Conservation (phyloP, 331 rosid genomes). For the Rosa hybrid region DNA sequence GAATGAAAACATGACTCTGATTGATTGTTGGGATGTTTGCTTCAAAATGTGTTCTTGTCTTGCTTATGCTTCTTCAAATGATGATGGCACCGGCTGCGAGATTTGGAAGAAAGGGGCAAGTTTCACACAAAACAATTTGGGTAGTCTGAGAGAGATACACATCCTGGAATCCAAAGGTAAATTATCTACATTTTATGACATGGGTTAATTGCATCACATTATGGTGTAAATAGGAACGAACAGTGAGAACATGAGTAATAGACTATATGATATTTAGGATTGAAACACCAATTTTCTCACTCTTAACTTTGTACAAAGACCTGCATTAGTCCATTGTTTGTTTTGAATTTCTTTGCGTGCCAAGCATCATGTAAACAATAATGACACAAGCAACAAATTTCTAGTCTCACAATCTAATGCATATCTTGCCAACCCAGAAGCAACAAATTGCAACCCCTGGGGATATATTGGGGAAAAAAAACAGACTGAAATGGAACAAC, state of each 20-base stretch:
- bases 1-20: conserved; percentile 9
- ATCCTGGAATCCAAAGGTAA: conserved; percentile 13
- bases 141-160: not conserved
- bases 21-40: conserved; percentile 31
- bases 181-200: not conserved
- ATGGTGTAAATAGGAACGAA: not conserved
- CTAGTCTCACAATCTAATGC: not conserved
- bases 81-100: conserved; percentile 16
- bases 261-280: not conserved
- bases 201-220: not conserved
- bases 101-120: conserved; percentile 24
- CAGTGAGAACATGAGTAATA: not conserved
- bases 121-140: conserved; percentile 11
- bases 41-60: conserved; percentile 29
- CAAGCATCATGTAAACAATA: not conserved
- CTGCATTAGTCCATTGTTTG: not conserved
- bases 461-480: not conserved
- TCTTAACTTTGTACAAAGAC: not conserved
- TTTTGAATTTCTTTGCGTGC: not conserved
- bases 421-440: not conserved
- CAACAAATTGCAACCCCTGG: not conserved
- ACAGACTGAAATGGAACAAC: not conserved
- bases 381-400: not conserved
- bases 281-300: not conserved
- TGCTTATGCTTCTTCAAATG: conserved; percentile 20